Evolutionary conservation across 306 rosid genomes (phyloP), one percentile per base, ranked within the genome.

Genomic region (Hippophae rhamnoides): DNA sequence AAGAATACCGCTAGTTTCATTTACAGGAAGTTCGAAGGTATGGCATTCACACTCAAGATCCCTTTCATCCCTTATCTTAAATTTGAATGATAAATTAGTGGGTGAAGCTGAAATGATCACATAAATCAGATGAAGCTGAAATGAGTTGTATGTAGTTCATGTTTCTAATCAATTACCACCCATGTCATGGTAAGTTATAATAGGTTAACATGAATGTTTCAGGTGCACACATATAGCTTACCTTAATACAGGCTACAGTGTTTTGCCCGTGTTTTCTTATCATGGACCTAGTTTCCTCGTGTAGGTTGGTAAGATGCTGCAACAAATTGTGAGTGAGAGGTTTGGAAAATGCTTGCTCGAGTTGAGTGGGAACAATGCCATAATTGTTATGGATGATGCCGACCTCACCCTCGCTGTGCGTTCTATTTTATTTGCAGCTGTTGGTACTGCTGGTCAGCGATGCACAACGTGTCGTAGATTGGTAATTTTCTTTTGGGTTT

Each of bases 381-480:
- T 89, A 59, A 78, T 89, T 62, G 95, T 89, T 74, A 86, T 86
- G 97, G 95, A 86, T 65, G 95, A 89, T 55, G 94, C 97, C 38
- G 93, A 92, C 74, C 62, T 86, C 59, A 75, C 65, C 68, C 76
- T 92, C 54, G 99, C 93, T 66, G 99, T 84, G 57, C 90, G 95
- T 62, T 88, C 99, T 66, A 81, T 86, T 66, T 75, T 92, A 59
- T 92, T 92, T 77, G 99, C 99, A 2, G 99, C 99, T 65, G 96
- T 92, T 60, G 99, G 99, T 47, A 92, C 99, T 25, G 94, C 99
- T 64, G 99, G 99, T 74, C 99, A 92, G 75, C 97, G 97, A 54
- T 92, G 99, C 79, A 92, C 99, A 68, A 65, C 90, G 5, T 92
- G 96, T 52, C 94, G 96, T 41, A 85, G 99, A 83, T 80, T 92